A percentile compares a stretch with the other conserved stretches of the same genome.
Conservation (phyloP, 352 stramenopile genomes). For the Globisporangium sylvaticum region DNA sequence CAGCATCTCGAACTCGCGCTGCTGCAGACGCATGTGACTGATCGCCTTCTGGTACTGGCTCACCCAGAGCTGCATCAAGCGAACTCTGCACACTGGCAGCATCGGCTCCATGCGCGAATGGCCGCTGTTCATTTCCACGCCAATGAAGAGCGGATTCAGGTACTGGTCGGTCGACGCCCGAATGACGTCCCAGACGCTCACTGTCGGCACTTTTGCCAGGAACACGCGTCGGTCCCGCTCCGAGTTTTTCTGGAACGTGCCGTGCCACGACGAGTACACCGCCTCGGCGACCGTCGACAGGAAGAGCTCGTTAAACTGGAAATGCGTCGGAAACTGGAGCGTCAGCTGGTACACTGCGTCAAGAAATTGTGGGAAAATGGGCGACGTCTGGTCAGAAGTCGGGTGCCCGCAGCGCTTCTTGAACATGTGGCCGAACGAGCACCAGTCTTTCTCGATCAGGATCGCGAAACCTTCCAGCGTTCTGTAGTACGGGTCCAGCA, state of each 20-base stretch:
- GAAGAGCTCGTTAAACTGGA: conserved; percentile 97
- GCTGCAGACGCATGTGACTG: conserved; percentile 83
- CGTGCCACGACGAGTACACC: conserved; percentile 95
- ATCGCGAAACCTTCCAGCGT: conserved; percentile 75
- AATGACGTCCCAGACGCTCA: conserved; percentile 84
- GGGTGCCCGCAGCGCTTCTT: conserved; percentile 70
- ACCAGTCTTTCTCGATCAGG: conserved; percentile 88
- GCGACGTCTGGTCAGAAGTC: conserved; percentile 92
- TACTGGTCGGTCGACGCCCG: conserved; percentile 79
- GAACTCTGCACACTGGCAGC: conserved; percentile 77
- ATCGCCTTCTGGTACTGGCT: conserved; percentile 88
- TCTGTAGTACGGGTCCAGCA: conserved; percentile 81
- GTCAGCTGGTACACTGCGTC: conserved; percentile 98
- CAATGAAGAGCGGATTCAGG: conserved; percentile 77
- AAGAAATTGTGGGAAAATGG: conserved; percentile 98
- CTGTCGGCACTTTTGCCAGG: conserved; percentile 55
- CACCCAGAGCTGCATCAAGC: conserved; percentile 84
- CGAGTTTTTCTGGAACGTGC: conserved; percentile 91
- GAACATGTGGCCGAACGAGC: conserved; percentile 88
- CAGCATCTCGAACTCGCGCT: conserved; percentile 84
- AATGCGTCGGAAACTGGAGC: conserved; percentile 94
- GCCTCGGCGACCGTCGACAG: conserved; percentile 94
- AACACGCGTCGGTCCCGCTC: conserved; percentile 71
- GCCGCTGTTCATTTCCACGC: conserved; percentile 21
- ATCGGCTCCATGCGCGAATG: conserved; percentile 57